Evolutionary conservation across 2,329 filamentous ascomycete species (phyloP), one percentile per base, ranked within the genome.

Genomic region (Paracorniculantispora psalliotae): DNA sequence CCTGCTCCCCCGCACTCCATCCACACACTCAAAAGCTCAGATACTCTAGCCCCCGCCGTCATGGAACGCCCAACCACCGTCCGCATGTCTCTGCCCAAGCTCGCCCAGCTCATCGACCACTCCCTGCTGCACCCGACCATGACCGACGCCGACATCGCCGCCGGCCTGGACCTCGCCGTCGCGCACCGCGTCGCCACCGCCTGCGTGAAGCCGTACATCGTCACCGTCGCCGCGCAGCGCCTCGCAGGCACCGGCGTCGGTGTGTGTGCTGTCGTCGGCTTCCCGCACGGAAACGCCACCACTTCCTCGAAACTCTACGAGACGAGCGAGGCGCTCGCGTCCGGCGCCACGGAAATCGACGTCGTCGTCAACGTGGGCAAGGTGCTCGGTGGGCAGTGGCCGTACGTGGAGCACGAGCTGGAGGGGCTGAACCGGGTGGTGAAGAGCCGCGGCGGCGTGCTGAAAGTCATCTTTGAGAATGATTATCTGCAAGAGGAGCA

Each of bases 381-480:
- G 63, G 82, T 75, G 0, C 75, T 85, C 0, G 71, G 79, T 17
- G 77, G 75, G 0, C 79, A 86, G 30, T 86, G 82, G 82, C 74
- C 73, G 7, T 86, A 84, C 61, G 81, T 86, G 13, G 64, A 68
- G 0, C 67, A 75, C 6, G 83, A 86, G 64, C 81, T 86, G 51
- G 65, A 69, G 1, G 65, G 67, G 30, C 69, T 86, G 61, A 84
- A 85, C 62, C 65, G 75, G 0, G 75, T 72, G 0, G 81, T 84
- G 3, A 65, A 67, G 1, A 65, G 67, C n/a, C 59, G 71, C 7
- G 77, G 76, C 0, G 79, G 76, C 0, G 71, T 76, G 0, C 72
- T 86, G 7, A 86, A 86, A 65, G 82, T 86, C 53, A 86, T 86
- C 51, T 85, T 86, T 58, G 82, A 86, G 64, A 86, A 83, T 63